phyloP scores from a whole-genome alignment of 1,139 yeast species.

The Pichia kudriavzevii region DNA sequence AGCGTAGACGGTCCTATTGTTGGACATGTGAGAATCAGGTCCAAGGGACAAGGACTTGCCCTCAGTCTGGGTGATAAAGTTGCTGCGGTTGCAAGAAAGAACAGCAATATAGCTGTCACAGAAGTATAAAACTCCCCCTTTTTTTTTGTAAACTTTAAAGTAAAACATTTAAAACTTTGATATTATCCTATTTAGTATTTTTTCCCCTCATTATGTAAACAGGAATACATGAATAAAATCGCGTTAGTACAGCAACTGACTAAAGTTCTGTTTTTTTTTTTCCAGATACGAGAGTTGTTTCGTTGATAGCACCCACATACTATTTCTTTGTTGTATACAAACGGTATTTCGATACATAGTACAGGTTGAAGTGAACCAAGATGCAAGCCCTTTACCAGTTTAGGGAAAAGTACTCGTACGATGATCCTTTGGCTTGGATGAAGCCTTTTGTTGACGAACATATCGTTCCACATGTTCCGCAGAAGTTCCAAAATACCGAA shows the following conservation, averaged over 20 bases:
- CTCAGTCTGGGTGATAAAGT: conserved; percentile 91
- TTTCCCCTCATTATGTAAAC: no score
- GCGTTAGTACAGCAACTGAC: no score
- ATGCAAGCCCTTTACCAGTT: conserved; percentile 10
- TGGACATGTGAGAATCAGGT: conserved; percentile 94
- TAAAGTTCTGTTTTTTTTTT: conserved; percentile 1
- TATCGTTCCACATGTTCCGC: conserved; percentile 34
- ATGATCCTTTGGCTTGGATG: conserved; percentile 27
- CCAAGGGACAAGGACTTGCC: conserved; percentile 97
- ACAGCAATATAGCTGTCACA: conserved; percentile 23
- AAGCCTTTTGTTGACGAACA: conserved; percentile 20
- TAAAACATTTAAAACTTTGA: no score
- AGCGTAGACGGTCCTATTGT: conserved; percentile 67
- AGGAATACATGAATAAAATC: no score
- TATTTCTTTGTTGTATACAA: no score
- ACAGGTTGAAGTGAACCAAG: no score
- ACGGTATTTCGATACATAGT: no score
- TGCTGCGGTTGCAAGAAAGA: conserved; percentile 65
- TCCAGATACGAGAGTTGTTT: background rate
- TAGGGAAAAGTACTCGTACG: conserved; percentile 14
- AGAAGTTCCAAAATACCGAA: conserved; percentile 5
- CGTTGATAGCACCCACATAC: no score
- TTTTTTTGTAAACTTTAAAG: no score
- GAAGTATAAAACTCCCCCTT: conserved; percentile 3
- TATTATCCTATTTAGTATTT: no score